Base-by-base conservation (phyloP, 1,284 basidiomycete genomes). In the Sporisorium reilianum region DNA sequence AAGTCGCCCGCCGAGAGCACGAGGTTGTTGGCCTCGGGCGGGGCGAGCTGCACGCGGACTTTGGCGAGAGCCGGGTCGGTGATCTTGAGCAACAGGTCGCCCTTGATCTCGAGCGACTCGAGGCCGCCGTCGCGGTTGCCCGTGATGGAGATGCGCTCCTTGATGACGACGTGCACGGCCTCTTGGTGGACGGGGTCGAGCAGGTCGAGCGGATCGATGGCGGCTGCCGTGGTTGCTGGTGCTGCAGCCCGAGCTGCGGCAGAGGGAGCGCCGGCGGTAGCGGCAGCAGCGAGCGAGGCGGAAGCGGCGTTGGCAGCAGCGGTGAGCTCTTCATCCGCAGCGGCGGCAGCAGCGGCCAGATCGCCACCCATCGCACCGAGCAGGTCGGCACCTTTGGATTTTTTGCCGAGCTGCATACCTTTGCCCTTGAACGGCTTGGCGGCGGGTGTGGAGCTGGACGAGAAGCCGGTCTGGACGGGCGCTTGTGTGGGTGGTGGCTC, bases 341-440 rank as follows among this genome's bases (percentile, higher is more conserved):
- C 85, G 23, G 73, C 58, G 12, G 58, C 67, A n/a, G 65, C 71
- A 56, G 69, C 69, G 16, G 65, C 64, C 23, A 73, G 61, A 40
- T 79, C 79, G 28, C 82, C 81, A n/a, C 93, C 94, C 16, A 97
- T 88, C 2, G 92, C 91, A 81, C 94, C 93, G 48, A 97, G 86
- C 22, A 98, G 86, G 76, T 96, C 94, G 22, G 92, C 90, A 76
- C 93, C 91, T 80, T 91, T 91, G 53, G 91, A 91, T 86, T 94
- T 96, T 87, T 96, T 97, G 38, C 95, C 95, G n/a, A 99, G 89
- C 85, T 98, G 97, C 96, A 99, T 98, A 32, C 96, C 95, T 34
- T 91, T 90, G 55, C 92, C 91, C 88, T 97, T 97, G 90, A 99
- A 98, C 1, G 92, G 90, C 89, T 91, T 79, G 87, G 84, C 69